Base-by-base conservation (phyloP, 495 filamentous ascomycete genomes). In the Podospora australis region DNA sequence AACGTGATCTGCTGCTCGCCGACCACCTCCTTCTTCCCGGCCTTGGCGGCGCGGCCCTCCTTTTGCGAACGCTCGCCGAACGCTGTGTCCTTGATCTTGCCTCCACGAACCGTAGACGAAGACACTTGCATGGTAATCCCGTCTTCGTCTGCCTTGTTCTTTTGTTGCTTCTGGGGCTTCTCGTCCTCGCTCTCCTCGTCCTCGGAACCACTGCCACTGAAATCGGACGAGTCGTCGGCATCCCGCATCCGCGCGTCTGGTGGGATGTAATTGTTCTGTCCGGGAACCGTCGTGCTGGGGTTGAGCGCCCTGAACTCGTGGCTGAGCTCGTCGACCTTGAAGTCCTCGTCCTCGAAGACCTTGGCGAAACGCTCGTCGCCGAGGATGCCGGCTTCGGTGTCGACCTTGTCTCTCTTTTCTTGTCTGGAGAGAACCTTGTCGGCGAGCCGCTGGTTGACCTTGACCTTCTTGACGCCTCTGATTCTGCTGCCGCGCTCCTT, bases 401-500 rank as follows among this genome's bases (percentile, higher is more conserved):
- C 75, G n/a, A 84, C 72, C 28, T 82, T 78, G 57, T 84, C 85
- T 44, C 83, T 80, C 65, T 86, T 87, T 63, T 94, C 87, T 67
- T 95, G 87, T 30, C 79, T 73, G 48, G 83, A 77, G 56, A 89
- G 69, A 26, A 97, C 72, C 63, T 83, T 87, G 67, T 97, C 89
- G 11, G 86, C 91, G 46, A 96, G 68, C 47, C 73, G 81, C 60
- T 84, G 81, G 71, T 95, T 95, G 68, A 94, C 88, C 58, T 87
- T 83, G 51, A 91, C 86, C 72, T 91, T 92, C 77, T 91, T 95
- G 61, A 82, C 86, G 48, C 91, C 88, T 52, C 94, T 75, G 60
- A 99, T 97, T 52, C 94, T 79, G 56, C 81, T 90, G 56, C 90
- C 86, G 29, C 94, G 76, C 67, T 96, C 90, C 68, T 95, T 94